phyloP scores from a whole-genome alignment of 2,329 filamentous ascomycete genomes.

The Periconia macrospinosa region DNA sequence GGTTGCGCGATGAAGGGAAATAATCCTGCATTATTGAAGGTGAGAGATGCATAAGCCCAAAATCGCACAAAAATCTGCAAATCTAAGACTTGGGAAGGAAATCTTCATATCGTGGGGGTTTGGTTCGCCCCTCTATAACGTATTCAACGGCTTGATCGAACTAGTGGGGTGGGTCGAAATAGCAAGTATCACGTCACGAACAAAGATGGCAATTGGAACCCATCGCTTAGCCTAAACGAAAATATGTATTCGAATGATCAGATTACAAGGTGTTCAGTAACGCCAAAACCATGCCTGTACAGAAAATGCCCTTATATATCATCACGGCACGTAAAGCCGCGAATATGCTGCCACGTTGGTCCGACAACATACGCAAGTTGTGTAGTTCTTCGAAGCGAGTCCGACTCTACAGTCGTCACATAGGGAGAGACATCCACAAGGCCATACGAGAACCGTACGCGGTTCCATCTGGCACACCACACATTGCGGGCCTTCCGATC shows the following conservation, averaged over 20 bases:
- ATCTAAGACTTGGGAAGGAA: no score
- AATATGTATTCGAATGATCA: background rate
- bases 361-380: constrained; percentile 92
- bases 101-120: no score
- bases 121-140: no score
- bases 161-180: background rate
- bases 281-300: background rate
- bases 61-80: no score
- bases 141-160: background rate
- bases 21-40: background rate
- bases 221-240: background rate
- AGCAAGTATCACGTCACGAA: background rate
- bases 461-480: constrained; percentile 90
- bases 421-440: constrained; percentile 88
- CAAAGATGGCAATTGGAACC: background rate
- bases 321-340: constrained; percentile 80
- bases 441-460: constrained; percentile 91
- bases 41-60: background rate
- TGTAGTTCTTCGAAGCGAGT: constrained; percentile 95
- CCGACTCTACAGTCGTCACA: constrained; percentile 95
- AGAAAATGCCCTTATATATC: background rate
- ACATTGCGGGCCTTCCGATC: constrained; percentile 77
- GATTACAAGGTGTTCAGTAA: background rate
- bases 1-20: background rate
- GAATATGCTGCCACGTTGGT: constrained; percentile 88